phyloP scores from a whole-genome alignment of 2,329 filamentous ascomycete genomes.

The Curvularia eragrostidis region DNA sequence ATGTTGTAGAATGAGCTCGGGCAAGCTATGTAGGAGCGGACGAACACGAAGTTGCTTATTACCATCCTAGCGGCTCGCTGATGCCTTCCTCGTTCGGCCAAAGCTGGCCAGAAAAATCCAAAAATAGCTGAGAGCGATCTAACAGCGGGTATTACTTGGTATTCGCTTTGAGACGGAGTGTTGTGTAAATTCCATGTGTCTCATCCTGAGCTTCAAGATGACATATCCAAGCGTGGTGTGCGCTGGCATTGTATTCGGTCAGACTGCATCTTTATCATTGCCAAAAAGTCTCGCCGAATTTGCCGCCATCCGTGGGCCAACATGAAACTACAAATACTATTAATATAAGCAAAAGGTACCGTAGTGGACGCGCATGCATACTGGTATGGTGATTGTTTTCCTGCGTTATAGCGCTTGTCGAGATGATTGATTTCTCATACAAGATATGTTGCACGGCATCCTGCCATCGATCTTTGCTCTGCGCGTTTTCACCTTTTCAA shows the following conservation, averaged over 20 bases:
- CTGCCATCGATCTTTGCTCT: neutral
- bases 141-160: neutral
- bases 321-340: neutral
- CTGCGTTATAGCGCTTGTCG: neutral
- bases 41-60: neutral
- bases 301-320: neutral
- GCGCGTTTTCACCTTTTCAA: neutral
- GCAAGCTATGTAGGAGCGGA: neutral
- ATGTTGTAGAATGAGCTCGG: neutral
- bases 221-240: neutral
- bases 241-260: neutral
- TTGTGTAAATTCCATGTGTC: neutral
- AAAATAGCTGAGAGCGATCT: neutral
- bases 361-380: neutral
- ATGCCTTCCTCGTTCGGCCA: neutral
- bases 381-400: neutral
- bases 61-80: neutral
- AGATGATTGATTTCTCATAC: neutral
- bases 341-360: neutral
- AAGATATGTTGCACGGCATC: neutral
- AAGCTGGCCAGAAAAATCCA: neutral
- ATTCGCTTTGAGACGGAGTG: neutral
- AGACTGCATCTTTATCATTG: neutral
- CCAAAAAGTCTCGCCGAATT: neutral
- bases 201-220: neutral